phyloP scores from a whole-genome alignment of 306 rosid species.

The Acacia crassicarpa region DNA sequence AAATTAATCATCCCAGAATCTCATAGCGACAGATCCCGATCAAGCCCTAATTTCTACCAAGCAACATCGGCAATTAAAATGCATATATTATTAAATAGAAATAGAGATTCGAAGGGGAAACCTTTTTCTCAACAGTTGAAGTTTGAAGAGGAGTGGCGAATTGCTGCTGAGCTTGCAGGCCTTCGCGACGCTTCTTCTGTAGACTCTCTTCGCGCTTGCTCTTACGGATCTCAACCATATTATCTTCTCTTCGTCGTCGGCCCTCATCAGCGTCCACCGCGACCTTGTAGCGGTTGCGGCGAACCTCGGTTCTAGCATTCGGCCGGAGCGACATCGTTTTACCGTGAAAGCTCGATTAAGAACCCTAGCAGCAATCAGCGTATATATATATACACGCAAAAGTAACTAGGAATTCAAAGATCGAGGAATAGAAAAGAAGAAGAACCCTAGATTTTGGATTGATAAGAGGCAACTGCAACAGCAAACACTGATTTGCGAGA shows the following conservation, averaged over 20 bases:
- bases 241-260: constrained; percentile 87
- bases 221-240: constrained; percentile 95
- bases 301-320: constrained; percentile 79
- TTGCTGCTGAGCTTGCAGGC: constrained; percentile 74
- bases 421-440: background rate
- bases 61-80: background rate
- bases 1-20: constrained; percentile 21
- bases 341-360: background rate
- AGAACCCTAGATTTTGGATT: constrained; percentile 45
- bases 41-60: constrained; percentile 19
- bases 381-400: background rate
- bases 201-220: constrained; percentile 90
- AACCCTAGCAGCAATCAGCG: constrained; percentile 21
- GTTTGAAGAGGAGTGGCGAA: constrained; percentile 51
- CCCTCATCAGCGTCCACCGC: constrained; percentile 93
- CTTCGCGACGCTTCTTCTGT: constrained; percentile 87
- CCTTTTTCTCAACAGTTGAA: constrained; percentile 75
- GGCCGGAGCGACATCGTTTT: constrained; percentile 85
- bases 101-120: background rate
- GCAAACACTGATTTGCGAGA: constrained; percentile 16
- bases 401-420: constrained; percentile 20
- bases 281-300: constrained; percentile 93
- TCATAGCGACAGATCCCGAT: constrained; percentile 9
- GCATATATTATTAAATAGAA: background rate
- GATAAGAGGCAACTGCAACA: constrained; percentile 14